These are phyloP conservation scores for Leucaena leucocephala DNA, from an alignment of 306 rosid genomes.

Conservation along the genomic window DNA sequence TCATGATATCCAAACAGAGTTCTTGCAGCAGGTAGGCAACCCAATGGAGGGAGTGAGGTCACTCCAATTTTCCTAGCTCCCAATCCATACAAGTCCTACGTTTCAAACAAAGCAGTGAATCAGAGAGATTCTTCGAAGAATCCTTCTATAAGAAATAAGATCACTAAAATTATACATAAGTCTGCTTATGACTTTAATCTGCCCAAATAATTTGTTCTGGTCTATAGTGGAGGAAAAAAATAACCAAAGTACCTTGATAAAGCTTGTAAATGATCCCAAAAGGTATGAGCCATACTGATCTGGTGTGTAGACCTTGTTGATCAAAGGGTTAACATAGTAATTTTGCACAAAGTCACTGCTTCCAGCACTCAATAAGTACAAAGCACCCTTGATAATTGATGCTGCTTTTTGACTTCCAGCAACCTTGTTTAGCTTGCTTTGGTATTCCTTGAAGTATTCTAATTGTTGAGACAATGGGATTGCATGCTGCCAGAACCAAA, in stretches of 20 bases:
- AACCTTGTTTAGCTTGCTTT: constrained; percentile 69
- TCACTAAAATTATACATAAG: constrained; percentile 21
- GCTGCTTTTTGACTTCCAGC: constrained; percentile 81
- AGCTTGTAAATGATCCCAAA: constrained; percentile 56
- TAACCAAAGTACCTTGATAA: constrained; percentile 58
- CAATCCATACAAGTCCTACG: constrained; percentile 67
- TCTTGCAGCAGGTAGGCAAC: constrained; percentile 81
- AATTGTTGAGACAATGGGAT: constrained; percentile 81
- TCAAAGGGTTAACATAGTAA: constrained; percentile 76
- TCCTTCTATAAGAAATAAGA: not conserved
- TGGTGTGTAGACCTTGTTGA: constrained; percentile 65
- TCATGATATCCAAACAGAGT: constrained; percentile 64
- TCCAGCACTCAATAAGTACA: constrained; percentile 82
- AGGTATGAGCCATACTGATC: constrained; percentile 68
- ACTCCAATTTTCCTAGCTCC: constrained; percentile 94
- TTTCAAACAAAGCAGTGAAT: constrained; percentile 30
- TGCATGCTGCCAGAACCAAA: constrained; percentile 70
- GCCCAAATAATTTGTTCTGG: not conserved
- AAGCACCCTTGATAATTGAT: constrained; percentile 64
- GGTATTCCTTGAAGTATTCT: constrained; percentile 75
- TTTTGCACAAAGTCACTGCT: constrained; percentile 88
- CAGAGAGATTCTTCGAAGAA: not conserved
- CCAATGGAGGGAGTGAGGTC: constrained; percentile 91
- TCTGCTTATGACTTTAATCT: constrained; percentile 3
- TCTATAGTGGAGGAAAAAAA: not conserved